phyloP scores from a whole-genome alignment of 164 flowering plant genomes.

The Paratinospora sagittata region DNA sequence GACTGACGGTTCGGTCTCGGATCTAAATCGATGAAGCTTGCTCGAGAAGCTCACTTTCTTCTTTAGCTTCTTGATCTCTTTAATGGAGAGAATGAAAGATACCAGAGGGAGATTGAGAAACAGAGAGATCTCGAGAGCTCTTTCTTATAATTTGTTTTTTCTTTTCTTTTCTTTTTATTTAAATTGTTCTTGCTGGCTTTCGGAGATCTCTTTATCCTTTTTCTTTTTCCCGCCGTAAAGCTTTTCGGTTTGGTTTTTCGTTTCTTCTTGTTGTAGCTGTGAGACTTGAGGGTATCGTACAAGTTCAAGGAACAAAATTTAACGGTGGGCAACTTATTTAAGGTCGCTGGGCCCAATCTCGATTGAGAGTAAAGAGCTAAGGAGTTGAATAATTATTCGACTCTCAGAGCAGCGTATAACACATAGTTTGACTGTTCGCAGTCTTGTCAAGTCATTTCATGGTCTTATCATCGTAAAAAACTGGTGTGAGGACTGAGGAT shows the following conservation, averaged over 20 bases:
- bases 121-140: background rate
- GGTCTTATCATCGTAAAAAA: too few relatives aligned
- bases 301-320: background rate
- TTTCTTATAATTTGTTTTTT: background rate
- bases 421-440: too few relatives aligned
- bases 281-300: background rate
- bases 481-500: too few relatives aligned
- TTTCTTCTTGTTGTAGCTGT: background rate
- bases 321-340: background rate
- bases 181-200: background rate
- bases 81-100: conserved; percentile 3
- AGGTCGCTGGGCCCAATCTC: too few relatives aligned
- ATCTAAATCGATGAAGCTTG: background rate
- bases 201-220: conserved; percentile 1
- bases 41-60: background rate
- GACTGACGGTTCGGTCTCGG: background rate
- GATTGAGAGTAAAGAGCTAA: too few relatives aligned
- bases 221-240: conserved; percentile 8
- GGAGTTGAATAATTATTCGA: too few relatives aligned
- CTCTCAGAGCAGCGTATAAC: too few relatives aligned
- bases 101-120: background rate
- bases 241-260: background rate
- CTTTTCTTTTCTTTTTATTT: background rate
- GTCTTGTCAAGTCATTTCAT: too few relatives aligned
- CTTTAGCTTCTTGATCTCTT: background rate